These are phyloP conservation scores for Amanita jacksonii DNA, from an alignment of 768 basidiomycete species.

Conservation along the genomic window DNA sequence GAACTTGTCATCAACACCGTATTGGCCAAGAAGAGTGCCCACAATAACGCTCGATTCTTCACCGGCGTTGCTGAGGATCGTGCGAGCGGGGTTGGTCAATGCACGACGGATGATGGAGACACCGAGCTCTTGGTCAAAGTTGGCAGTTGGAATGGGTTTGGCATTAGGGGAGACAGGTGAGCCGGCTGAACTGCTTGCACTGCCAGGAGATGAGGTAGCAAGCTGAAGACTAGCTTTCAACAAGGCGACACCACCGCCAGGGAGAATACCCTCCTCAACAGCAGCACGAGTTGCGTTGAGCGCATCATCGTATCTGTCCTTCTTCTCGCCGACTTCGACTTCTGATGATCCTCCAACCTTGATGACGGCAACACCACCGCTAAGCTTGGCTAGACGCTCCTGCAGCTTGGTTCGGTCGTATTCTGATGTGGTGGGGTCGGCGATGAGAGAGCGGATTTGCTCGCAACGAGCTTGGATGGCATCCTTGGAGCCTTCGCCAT, in stretches of 20 bases:
- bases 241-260: slow-evolving; percentile 91
- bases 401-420: slow-evolving; percentile 94
- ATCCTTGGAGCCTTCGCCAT: slow-evolving; percentile 88
- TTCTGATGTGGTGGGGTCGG: slow-evolving; percentile 79
- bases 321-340: slow-evolving; percentile 98
- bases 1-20: slow-evolving; percentile 69
- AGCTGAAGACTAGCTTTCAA: slow-evolving; percentile 77
- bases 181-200: slow-evolving; percentile 34
- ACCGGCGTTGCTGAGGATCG: slow-evolving; percentile 89
- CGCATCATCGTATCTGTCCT: slow-evolving; percentile 96
- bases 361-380: slow-evolving; percentile 96
- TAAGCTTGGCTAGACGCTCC: slow-evolving; percentile 92
- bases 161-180: slow-evolving; percentile 46
- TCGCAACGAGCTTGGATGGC: slow-evolving; percentile 89
- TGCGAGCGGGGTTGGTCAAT: slow-evolving; percentile 74
- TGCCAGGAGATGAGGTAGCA: slow-evolving; percentile 40
- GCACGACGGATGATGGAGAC: slow-evolving; percentile 88
- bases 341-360: slow-evolving; percentile 91
- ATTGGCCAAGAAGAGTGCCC: slow-evolving; percentile 66
- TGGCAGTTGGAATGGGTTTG: slow-evolving; percentile 64
- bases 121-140: slow-evolving; percentile 98
- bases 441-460: slow-evolving; percentile 83
- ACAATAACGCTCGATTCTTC: too few relatives aligned
- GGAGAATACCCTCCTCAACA: slow-evolving; percentile 97
- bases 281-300: slow-evolving; percentile 97